phyloP scores from a whole-genome alignment of 306 rosid species.

The Adenanthera pavonina region DNA sequence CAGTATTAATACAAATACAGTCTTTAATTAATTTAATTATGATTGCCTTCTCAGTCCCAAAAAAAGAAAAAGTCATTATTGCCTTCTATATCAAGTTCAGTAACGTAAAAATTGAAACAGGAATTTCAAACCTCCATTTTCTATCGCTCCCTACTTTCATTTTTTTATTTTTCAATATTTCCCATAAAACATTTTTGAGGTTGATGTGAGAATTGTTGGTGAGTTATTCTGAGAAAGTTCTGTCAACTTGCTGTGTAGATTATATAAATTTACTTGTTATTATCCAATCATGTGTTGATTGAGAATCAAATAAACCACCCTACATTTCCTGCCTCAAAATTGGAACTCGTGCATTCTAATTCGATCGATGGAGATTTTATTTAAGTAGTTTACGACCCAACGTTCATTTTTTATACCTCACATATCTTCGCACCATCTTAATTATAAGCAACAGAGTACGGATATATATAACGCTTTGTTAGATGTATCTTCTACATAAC shows the following conservation, averaged over 20 bases:
- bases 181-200: not conserved
- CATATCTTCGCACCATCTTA: constrained; percentile 41
- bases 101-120: no score
- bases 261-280: not conserved
- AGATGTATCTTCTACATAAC: not conserved
- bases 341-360: constrained; percentile 4
- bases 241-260: not conserved
- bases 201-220: not conserved
- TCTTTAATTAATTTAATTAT: no score
- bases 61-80: no score
- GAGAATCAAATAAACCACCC: constrained; percentile 9
- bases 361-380: constrained; percentile 25
- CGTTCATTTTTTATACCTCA: constrained; percentile 28
- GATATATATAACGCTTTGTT: not conserved
- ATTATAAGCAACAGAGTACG: constrained; percentile 26
- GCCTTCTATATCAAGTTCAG: no score
- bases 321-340: not conserved
- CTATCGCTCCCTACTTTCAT: not conserved
- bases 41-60: no score
- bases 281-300: not conserved
- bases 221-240: not conserved
- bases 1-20: no score
- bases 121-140: not conserved
- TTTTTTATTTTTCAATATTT: not conserved
- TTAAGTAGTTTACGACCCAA: constrained; percentile 26